These are phyloP conservation scores for Mycena amicta DNA, from an alignment of 768 basidiomycete species.

Conservation along the genomic window DNA sequence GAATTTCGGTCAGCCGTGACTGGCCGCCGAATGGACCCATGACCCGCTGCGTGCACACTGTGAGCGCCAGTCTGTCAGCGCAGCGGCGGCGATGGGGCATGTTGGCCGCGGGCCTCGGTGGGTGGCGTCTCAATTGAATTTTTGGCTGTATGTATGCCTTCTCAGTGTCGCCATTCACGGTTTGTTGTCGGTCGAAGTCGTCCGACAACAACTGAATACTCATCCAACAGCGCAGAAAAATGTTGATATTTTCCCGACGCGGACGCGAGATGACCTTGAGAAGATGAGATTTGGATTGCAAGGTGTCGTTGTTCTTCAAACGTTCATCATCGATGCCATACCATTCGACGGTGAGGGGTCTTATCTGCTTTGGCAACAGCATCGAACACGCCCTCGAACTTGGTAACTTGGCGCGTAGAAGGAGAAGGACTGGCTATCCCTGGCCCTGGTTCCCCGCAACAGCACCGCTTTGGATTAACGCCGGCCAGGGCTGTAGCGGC, in stretches of 20 bases:
- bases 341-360: not conserved
- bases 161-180: no score
- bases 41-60: not conserved
- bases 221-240: not conserved
- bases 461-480: constrained; percentile 12
- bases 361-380: not conserved
- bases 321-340: not conserved
- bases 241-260: not conserved
- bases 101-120: not conserved
- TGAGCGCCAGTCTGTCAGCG: not conserved
- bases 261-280: not conserved
- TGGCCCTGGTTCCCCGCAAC: constrained; percentile 15
- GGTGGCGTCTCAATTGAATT: not conserved
- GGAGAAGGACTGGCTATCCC: not conserved
- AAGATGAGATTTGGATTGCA: no score
- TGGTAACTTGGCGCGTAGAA: not conserved
- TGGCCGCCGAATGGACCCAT: not conserved
- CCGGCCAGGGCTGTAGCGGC: not conserved
- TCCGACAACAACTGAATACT: not conserved
- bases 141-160: no score
- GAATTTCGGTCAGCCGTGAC: not conserved
- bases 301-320: not conserved
- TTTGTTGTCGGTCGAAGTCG: no score
- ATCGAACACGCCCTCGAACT: not conserved
- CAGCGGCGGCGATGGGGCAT: no score